Percentiles rank a stretch among this genome's conserved stretches.
These are phyloP conservation scores for Colletotrichum viniferum DNA, from an alignment of 2,329 filamentous ascomycete species.

Conservation along the genomic window DNA sequence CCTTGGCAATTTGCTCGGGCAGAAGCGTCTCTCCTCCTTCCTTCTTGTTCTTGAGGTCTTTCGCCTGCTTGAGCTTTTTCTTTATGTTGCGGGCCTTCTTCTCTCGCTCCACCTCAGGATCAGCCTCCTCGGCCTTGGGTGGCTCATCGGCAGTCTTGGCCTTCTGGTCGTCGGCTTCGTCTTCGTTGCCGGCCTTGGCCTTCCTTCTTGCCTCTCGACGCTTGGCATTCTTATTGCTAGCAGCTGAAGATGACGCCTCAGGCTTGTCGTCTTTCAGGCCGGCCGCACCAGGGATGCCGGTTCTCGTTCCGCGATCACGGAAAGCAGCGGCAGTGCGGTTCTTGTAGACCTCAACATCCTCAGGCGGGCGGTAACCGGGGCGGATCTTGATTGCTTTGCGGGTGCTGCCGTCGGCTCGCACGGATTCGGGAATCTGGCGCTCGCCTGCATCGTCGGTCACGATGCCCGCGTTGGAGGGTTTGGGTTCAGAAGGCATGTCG, in stretches of 20 bases:
- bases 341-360: constrained; percentile 96
- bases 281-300: constrained; percentile 74
- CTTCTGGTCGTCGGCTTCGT: constrained; percentile 50
- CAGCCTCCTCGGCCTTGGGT: constrained; percentile 48
- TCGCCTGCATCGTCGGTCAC: constrained; percentile 78
- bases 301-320: constrained; percentile 72
- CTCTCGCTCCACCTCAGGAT: constrained; percentile 79
- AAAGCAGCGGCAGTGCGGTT: constrained; percentile 87
- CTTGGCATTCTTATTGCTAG: constrained; percentile 88
- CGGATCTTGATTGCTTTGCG: constrained; percentile 93
- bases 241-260: constrained; percentile 48
- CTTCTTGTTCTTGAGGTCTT: constrained; percentile 89
- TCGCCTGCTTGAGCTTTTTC: constrained; percentile 95
- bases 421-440: constrained; percentile 87
- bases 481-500: constrained; percentile 40
- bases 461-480: constrained; percentile 71
- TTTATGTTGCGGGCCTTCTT: constrained; percentile 91
- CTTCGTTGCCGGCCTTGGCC: constrained; percentile 60
- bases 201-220: constrained; percentile 61
- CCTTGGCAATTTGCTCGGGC: constrained; percentile 95
- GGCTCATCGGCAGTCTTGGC: constrained; percentile 29
- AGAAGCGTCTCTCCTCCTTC: constrained; percentile 82
- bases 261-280: constrained; percentile 55
- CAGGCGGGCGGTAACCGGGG: constrained; percentile 90
- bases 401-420: constrained; percentile 86